Base-by-base conservation (phyloP, 805 yeast genomes). In the Metschnikowia picachoensis region DNA sequence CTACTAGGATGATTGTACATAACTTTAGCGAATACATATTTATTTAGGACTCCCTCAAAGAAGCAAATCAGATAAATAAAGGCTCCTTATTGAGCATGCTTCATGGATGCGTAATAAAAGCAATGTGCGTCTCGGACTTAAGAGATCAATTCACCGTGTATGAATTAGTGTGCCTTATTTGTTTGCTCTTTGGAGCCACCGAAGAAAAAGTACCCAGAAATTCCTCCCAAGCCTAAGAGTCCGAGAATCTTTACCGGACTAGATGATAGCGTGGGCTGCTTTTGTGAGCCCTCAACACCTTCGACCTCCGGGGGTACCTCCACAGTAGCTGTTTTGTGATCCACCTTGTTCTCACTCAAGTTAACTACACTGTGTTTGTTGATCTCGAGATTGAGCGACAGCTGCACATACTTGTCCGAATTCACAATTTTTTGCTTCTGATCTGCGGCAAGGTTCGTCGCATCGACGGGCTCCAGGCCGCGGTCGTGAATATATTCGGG, bases 1-100 rank as follows among this genome's bases (percentile, higher is more conserved):
- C 59, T 91, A 87, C 68, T 91, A 82, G 27, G 37, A 25, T 16
- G 16, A 16, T 20, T 25, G 35, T 40, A 37, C 32, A 45, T 31
- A 36, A 4, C 14, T 36, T 30, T 44, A 38, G 35, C n/a, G 15
- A 28, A 38, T 20, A n/a, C 30, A 27, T 42, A 36, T 42, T 42
- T 35, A 36, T 36, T 20, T 30, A 28, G 36, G 13, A 12, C 33
- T 31, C 13, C 11, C n/a, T 14, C 14, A 9, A 10, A 13, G 34
- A n/a, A 31, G 34, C 8, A 31, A 10, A 11, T 31, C 34, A 8
- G 32, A 30, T 30, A 33, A 10, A 2, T 34, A 8, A 7, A 14
- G 1, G 2, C 20, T 34, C 16, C 14, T 30, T 30, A 12, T 30
- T 30, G 33, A 3, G 20, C 4, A 6, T 20, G 6, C 6, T 20